phyloP scores from a whole-genome alignment of 306 rosid genomes.

The Fragaria ananassa region DNA sequence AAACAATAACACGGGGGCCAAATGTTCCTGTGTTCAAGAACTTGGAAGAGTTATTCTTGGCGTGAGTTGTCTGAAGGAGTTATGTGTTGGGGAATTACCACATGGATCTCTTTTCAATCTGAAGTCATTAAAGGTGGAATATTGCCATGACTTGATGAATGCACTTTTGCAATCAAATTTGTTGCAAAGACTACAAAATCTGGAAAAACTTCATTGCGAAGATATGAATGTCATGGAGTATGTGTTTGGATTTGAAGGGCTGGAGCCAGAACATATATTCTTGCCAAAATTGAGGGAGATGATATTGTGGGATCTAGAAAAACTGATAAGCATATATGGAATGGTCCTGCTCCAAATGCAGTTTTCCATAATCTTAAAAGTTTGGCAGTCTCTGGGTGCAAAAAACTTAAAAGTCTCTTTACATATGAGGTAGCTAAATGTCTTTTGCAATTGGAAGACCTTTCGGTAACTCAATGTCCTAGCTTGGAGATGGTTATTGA shows the following conservation, averaged over 20 bases:
- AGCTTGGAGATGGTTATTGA: background rate
- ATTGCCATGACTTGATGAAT: background rate
- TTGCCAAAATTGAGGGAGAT: background rate
- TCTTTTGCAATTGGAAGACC: background rate
- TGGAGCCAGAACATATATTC: background rate
- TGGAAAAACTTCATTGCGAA: constrained; percentile 1
- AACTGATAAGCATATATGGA: background rate
- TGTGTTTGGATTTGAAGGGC: constrained; percentile 5
- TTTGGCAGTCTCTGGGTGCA: background rate
- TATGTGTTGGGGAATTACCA: background rate
- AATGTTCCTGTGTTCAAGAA: background rate
- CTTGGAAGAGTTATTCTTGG: background rate
- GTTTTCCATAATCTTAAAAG: background rate
- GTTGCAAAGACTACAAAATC: background rate
- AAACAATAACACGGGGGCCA: background rate
- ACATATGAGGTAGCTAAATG: background rate
- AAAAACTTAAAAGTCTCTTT: background rate
- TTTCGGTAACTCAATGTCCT: background rate
- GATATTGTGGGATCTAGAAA: background rate
- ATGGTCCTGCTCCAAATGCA: background rate
- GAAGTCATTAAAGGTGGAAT: constrained; percentile 7
- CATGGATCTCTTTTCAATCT: constrained; percentile 5
- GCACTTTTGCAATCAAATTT: constrained; percentile 11
- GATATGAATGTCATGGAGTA: background rate
- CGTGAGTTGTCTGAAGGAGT: background rate